Percentiles rank a stretch among this genome's conserved stretches.
These are phyloP conservation scores for Malassezia globosa DNA, from an alignment of 1,284 basidiomycete genomes.

Conservation along the genomic window DNA sequence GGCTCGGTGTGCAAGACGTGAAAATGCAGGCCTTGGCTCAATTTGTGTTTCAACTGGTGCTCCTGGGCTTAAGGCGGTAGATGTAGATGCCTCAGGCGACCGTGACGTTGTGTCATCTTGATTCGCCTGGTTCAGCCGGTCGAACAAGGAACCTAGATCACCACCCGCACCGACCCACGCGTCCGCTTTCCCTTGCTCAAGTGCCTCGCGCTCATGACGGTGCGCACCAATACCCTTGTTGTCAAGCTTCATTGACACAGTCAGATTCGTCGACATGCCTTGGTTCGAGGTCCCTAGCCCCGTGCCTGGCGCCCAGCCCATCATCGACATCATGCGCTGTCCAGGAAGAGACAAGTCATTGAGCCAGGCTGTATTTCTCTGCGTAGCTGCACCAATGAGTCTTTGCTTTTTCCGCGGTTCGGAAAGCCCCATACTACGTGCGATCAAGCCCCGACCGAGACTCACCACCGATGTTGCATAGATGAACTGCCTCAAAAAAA, in stretches of 20 bases:
- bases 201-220: constrained; percentile 38
- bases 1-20: constrained; percentile 29
- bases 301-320: constrained; percentile 43
- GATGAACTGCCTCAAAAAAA: too few species aligned
- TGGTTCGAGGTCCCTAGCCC: constrained; percentile 32
- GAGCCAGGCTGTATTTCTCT: constrained; percentile 38
- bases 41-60: constrained; percentile 22
- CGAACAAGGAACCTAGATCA: constrained; percentile 41
- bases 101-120: neutral
- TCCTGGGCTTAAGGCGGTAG: constrained; percentile 9
- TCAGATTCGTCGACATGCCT: constrained; percentile 35
- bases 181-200: constrained; percentile 27
- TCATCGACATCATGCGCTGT: constrained; percentile 42
- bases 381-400: constrained; percentile 35
- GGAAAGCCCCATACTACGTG: constrained; percentile 33
- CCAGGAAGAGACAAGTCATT: constrained; percentile 39
- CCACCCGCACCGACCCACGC: constrained; percentile 42
- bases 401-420: constrained; percentile 40
- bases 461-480: too few species aligned
- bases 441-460: neutral
- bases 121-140: constrained; percentile 40
- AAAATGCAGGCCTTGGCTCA: constrained; percentile 4
- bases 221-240: constrained; percentile 45
- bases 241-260: constrained; percentile 42
- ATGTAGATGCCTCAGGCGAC: constrained; percentile 7